Base-by-base conservation (phyloP, 2,329 filamentous ascomycete genomes). In the Bipolaris victoriae region DNA sequence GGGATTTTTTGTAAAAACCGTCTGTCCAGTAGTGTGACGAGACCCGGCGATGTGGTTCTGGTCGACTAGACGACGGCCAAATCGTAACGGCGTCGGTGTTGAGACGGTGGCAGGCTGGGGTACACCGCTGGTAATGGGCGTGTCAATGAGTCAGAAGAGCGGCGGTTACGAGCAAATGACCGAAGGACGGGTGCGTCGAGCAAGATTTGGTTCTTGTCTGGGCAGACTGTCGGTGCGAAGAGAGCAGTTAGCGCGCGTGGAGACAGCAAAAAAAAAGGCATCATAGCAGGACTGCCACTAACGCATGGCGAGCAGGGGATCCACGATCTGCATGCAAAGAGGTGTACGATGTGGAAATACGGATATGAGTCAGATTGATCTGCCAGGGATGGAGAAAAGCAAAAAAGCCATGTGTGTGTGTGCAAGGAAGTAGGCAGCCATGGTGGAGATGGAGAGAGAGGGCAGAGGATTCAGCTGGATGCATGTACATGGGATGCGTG, bases 291-390 rank as follows among this genome's bases (percentile, higher is more conserved):
- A 35, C 24, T 10, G 7, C 9, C 26, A 29, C 26, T 37, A 49
- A 58, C 41, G 52, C 46, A 47, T 33, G 44, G 47, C 46, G 33
- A 41, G 37, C 51, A 40, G 15, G n/a, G 45, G 52, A 53, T 46
- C 53, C 58, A 61, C 57, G 55, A 54, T 51, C 50, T 52, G 44
- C 52, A 54, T 36, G 48, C 53, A 53, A 57, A 49, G 64, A 61
- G 60, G 39, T 66, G 39, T 66, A 63, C 62, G 61, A 65, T 67
- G 61, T 62, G 60, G 58, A 61, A 61, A 53, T 59, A 57, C 58
- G 65, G 52, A 37, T 44, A 50, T 59, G 61, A 60, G 49, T 60
- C 50, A 56, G 51, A 47, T 36, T 49, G 64, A 68, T 68, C 66
- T 66, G 61, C 61, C 65, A 66, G 51, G 65, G 65, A 56, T 62